These are phyloP conservation scores for Penicillium sp. DNA, from an alignment of 2,329 filamentous ascomycete species.

Conservation along the genomic window DNA sequence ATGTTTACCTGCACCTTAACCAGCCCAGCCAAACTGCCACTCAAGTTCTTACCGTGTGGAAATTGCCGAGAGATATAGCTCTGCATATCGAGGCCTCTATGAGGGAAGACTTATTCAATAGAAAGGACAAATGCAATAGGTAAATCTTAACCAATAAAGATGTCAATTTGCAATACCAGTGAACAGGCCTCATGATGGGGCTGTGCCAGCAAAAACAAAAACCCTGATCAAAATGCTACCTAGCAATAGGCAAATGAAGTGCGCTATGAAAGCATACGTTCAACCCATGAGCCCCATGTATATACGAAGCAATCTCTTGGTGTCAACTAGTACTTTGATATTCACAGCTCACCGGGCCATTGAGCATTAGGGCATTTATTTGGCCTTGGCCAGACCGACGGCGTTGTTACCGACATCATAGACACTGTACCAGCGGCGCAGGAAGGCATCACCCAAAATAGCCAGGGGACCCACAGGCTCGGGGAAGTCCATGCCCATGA, in stretches of 20 bases:
- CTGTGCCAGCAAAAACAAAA: conserved; percentile 8
- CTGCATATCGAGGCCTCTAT: neutral
- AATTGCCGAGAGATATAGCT: neutral
- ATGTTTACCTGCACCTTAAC: neutral
- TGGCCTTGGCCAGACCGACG: conserved; percentile 85
- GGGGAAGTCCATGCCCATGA: conserved; percentile 93
- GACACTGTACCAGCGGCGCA: conserved; percentile 71
- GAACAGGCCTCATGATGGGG: conserved; percentile 2
- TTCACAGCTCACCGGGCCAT: conserved; percentile 9
- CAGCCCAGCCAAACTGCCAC: neutral
- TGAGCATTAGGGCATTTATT: conserved; percentile 48
- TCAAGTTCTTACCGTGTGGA: neutral
- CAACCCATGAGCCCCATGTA: conserved; percentile 13
- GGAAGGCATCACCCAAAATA: conserved; percentile 73
- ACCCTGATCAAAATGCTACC: conserved; percentile 6
- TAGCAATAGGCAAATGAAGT: conserved; percentile 11
- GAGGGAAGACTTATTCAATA: conserved; percentile 4
- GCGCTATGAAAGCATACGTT: conserved; percentile 8
- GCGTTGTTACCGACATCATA: conserved; percentile 89
- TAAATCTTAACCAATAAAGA: conserved; percentile 14
- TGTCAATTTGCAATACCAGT: conserved; percentile 11
- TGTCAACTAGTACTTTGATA: conserved; percentile 8
- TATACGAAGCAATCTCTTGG: conserved; percentile 15
- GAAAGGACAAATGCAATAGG: conserved; percentile 10
- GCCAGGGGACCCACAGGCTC: conserved; percentile 85